phyloP scores from a whole-genome alignment of 495 filamentous ascomycete genomes.

The Penicillium chermesinum region DNA sequence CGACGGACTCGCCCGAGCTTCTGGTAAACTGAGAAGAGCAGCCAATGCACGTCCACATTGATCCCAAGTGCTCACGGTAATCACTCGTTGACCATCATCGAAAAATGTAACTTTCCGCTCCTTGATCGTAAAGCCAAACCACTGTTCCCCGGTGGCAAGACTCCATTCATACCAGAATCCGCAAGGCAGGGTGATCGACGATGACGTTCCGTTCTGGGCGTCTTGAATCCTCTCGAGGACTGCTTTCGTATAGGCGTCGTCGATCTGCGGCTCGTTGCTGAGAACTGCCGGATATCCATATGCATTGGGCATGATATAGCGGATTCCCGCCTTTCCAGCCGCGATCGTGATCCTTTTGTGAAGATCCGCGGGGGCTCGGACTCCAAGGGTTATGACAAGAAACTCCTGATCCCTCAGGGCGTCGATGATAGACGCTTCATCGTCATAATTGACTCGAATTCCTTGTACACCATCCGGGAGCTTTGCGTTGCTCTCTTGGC shows the following conservation, averaged over 20 bases:
- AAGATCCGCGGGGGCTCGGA: slow-evolving; percentile 32
- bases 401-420: slow-evolving; percentile 49
- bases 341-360: slow-evolving; percentile 51
- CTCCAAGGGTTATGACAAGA: slow-evolving; percentile 54
- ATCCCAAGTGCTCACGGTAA: slow-evolving; percentile 37
- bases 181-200: slow-evolving; percentile 45
- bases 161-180: slow-evolving; percentile 54
- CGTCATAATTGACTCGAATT: slow-evolving; percentile 45
- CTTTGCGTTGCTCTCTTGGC: slow-evolving; percentile 33
- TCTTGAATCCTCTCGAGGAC: slow-evolving; percentile 5
- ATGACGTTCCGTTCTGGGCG: slow-evolving; percentile 41
- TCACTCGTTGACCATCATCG: slow-evolving; percentile 42
- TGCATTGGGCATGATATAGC: slow-evolving; percentile 58
- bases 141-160: slow-evolving; percentile 23
- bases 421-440: slow-evolving; percentile 35
- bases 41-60: slow-evolving; percentile 45
- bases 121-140: slow-evolving; percentile 46
- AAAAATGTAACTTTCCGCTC: slow-evolving; percentile 39
- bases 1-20: slow-evolving; percentile 16
- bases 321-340: slow-evolving; percentile 56
- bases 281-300: slow-evolving; percentile 37
- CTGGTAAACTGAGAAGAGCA: slow-evolving; percentile 34
- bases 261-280: slow-evolving; percentile 19
- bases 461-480: slow-evolving; percentile 40
- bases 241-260: slow-evolving; percentile 3